Evolutionary conservation across 768 basidiomycete genomes (phyloP), one percentile per base, ranked within the genome.

Genomic region (Mycena polygramma): DNA sequence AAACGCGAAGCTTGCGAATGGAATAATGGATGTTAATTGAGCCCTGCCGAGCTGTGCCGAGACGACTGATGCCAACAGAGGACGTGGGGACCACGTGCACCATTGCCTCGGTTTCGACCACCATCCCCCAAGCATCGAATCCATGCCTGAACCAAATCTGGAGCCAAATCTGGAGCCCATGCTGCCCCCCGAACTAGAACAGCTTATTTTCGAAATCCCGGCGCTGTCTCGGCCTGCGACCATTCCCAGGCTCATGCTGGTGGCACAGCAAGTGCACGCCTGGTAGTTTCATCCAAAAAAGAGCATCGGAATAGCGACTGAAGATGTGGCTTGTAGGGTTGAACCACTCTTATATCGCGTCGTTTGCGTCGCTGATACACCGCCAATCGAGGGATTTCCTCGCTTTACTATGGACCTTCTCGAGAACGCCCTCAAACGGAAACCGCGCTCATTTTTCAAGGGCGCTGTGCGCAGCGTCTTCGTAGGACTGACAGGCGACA

Each of bases 181-280:
- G 55, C 55, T 57, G 39, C 55, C 55, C 41, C 55, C 55, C 11
- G 58, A 60, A 19, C 7, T 60, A 10, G 58, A 60, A 26, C 58
- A 45, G 19, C 30, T 26, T 5, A 60, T 60, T 45, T 60, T 60
- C 20, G 43, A 60, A 48, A 48, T 48, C 46, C 43, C 58, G 22
- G 58, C 58, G 6, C 15, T 11, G 13, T 60, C 58, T 45, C 43
- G 46, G 24, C 58, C 58, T 30, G 58, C 46, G 17, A 46, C 58
- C 7, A 60, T 60, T 20, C 58, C 58, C n/a, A 60, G 26, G 26
- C 43, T 60, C 11, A 60, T 60, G 43, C 58, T 60, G 41, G 58
- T 60, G 4, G 58, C 58, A 10, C 43, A 26, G 14, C 41, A 7
- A 17, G 58, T 60, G 14, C 10, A n/a, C 26, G 5, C 24, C 17